Base-by-base conservation (phyloP, 2,329 filamentous ascomycete species). In the Clarireedia homoeocarpa region DNA sequence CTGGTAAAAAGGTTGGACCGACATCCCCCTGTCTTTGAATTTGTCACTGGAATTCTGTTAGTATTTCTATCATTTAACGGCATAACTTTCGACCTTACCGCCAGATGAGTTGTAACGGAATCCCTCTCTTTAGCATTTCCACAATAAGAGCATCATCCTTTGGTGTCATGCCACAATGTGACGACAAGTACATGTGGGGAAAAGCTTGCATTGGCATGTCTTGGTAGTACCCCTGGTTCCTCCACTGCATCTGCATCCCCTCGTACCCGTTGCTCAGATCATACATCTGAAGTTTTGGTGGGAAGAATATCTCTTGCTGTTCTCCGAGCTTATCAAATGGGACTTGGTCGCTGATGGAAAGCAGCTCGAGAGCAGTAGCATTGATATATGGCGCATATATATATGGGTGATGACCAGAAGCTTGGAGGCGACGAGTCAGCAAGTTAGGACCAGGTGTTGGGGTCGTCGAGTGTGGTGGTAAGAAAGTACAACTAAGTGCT, bases 371-470 rank as follows among this genome's bases (percentile, higher is more conserved):
- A 14, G 52, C 14, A 1, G 56, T 53, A 30, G 44, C 36, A 15
- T 42, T 46, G 15, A 59, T 36, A 12, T 52, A 49, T 2, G 55
- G 58, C 14, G 34, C 42, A 34, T 50, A 59, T 14, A 59, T 55
- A 27, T 55, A 52, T 1, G 58, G 53, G 46, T 50, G 45, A 23
- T 52, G 39, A 6, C 39, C 49, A 24, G 46, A 55, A 55, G 46
- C 27, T 34, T n/a, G 40, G 30, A 55, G 53, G 34, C 53, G 49
- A 23, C 53, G 53, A 5, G 27, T 20, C 20, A 55, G 17, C 9
- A 55, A n/a, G 7, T 38, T 36, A 20, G 49, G 44, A 23, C 30
- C 47, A 17, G 14, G 20, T 10, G 27, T 14, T 15, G 53, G 53
- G 10, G 39, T 51, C 17, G 38, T 23, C 17, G 24, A 38, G 36